Evolutionary conservation across 345 rosid species (phyloP).

Genomic region (Kandelia obovata): DNA sequence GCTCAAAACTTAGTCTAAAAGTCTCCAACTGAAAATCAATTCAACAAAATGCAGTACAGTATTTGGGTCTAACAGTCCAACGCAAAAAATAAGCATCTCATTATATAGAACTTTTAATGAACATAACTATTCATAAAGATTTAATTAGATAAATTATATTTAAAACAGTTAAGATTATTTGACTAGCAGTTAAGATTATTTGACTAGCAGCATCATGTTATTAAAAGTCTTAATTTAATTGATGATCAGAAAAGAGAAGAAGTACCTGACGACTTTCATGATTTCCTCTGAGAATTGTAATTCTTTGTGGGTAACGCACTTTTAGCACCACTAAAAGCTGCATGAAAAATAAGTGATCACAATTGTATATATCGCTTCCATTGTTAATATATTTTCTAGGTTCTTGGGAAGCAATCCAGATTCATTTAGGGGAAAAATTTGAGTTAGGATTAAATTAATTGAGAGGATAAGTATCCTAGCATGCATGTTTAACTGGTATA

Average conservation of each 20-base stretch:
- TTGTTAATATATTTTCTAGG: not conserved
- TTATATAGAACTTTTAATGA: not conserved
- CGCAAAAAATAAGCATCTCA: not conserved
- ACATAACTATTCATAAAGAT: not conserved
- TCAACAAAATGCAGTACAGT: not conserved
- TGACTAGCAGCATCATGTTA: not conserved
- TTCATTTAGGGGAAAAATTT: not conserved
- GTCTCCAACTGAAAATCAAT: not conserved
- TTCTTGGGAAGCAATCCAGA: not conserved
- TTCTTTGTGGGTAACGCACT: constrained; percentile 81
- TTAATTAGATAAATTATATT: not conserved
- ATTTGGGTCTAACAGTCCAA: not conserved
- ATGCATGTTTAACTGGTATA: not conserved
- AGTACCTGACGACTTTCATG: constrained; percentile 98
- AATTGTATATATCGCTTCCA: not conserved
- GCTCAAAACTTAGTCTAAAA: not conserved
- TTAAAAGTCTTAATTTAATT: not conserved
- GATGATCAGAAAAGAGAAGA: not conserved
- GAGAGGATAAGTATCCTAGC: not conserved
- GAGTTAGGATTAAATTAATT: not conserved
- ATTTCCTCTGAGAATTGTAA: constrained; percentile 93
- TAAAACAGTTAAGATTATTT: not conserved
- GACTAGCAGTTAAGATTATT: not conserved
- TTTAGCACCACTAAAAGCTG: constrained; percentile 86
- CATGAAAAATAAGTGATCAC: not conserved